Evolutionary conservation across 2,329 filamentous ascomycete genomes (phyloP).

Genomic region (Setomelanomma holmii): DNA sequence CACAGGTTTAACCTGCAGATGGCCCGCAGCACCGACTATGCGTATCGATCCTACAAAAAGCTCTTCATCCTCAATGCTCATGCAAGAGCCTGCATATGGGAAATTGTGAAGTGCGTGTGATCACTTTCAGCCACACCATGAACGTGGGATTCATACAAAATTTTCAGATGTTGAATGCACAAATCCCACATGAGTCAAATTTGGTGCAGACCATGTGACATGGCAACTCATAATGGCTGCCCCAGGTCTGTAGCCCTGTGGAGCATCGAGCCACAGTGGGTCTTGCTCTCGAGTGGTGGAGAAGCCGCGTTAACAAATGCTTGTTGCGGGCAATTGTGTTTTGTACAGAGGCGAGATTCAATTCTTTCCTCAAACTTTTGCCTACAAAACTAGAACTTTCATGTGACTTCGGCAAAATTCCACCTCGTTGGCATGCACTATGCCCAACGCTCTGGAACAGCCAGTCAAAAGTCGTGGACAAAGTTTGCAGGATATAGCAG

Average conservation of each 20-base stretch:
- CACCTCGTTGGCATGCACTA: background rate
- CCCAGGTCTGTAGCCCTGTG: background rate
- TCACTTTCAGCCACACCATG: background rate
- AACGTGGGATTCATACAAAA: background rate
- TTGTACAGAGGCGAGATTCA: no score
- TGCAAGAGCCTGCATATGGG: background rate
- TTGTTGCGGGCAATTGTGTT: background rate
- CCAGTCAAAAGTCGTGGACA: background rate
- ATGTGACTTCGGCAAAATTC: background rate
- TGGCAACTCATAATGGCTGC: background rate
- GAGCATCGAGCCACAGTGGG: background rate
- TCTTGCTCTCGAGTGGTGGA: no score
- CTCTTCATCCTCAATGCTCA: background rate
- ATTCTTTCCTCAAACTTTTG: background rate
- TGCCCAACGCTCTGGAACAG: background rate
- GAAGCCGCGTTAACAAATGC: background rate
- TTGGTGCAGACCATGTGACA: background rate
- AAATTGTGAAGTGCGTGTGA: background rate
- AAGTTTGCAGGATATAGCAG: background rate
- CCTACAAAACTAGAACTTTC: background rate
- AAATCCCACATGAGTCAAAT: background rate
- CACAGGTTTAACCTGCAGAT: slow-evolving; percentile 3
- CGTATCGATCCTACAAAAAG: slow-evolving; percentile 12
- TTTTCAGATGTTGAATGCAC: background rate
- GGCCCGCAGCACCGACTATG: slow-evolving; percentile 6